phyloP scores from a whole-genome alignment of 2,329 filamentous ascomycete species.

The Calonectria pseudoturangicola region DNA sequence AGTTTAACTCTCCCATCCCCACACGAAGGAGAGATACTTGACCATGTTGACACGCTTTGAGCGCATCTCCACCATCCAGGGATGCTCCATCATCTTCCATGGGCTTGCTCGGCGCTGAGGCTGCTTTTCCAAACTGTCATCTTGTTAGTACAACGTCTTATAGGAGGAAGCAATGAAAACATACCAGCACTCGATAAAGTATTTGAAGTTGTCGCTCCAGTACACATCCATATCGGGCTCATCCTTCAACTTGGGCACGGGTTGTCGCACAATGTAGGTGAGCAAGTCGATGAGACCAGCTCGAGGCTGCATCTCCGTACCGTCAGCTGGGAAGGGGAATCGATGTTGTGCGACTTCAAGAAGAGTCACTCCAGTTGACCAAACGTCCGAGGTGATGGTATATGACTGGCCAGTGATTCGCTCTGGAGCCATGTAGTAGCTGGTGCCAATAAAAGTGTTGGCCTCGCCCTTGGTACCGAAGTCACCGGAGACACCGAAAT shows the following conservation, averaged over 20 bases:
- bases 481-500: constrained; percentile 98
- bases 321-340: constrained; percentile 98
- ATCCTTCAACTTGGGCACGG: constrained; percentile 96
- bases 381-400: constrained; percentile 98
- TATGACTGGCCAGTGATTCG: constrained; percentile 98
- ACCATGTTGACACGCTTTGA: constrained; percentile 98
- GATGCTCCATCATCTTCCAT: constrained; percentile 99
- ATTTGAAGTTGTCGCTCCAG: constrained; percentile 99
- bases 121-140: constrained; percentile 91
- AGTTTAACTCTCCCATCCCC: constrained; percentile 86
- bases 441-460: constrained; percentile 98
- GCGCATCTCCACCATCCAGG: constrained; percentile 98
- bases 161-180: constrained; percentile 61
- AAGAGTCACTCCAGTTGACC: constrained; percentile 96
- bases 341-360: constrained; percentile 99
- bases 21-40: constrained; percentile 94
- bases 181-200: constrained; percentile 99
- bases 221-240: constrained; percentile 91
- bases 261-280: constrained; percentile 97
- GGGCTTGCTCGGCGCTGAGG: constrained; percentile 90
- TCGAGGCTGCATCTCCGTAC: constrained; percentile 94
- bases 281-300: constrained; percentile 95
- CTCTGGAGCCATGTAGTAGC: constrained; percentile 99
- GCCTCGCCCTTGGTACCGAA: constrained; percentile 99
- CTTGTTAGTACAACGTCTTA: constrained; percentile 49